These are phyloP conservation scores for Lentithecium fluviatile DNA, from an alignment of 495 filamentous ascomycete genomes.

Conservation along the genomic window DNA sequence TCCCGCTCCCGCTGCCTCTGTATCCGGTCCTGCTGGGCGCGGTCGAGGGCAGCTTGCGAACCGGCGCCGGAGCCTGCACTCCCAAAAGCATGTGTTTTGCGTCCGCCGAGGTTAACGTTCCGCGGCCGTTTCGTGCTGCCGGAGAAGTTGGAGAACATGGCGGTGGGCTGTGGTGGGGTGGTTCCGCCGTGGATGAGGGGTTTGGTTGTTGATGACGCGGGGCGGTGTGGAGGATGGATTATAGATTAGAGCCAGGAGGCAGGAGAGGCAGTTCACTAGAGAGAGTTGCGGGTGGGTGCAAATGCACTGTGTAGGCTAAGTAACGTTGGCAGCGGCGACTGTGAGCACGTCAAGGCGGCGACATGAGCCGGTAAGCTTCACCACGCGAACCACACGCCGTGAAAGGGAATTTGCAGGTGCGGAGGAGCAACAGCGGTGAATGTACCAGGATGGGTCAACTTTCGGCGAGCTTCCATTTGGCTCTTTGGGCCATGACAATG, in stretches of 20 bases:
- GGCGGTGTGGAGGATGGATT: not conserved
- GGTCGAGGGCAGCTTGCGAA: constrained; percentile 72
- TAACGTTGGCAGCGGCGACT: not conserved
- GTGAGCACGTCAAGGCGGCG: not conserved
- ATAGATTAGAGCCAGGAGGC: not conserved
- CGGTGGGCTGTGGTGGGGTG: not conserved
- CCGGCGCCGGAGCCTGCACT: constrained; percentile 49
- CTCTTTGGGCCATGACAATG: not conserved
- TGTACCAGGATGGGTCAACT: not conserved
- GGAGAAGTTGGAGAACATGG: constrained; percentile 89
- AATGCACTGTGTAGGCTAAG: not conserved
- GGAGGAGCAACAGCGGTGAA: too few species aligned
- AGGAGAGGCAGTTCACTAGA: too few species aligned
- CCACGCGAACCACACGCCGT: not conserved
- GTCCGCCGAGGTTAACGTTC: constrained; percentile 92
- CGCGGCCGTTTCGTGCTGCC: constrained; percentile 80
- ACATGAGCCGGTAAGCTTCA: not conserved
- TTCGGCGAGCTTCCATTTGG: constrained; percentile 1
- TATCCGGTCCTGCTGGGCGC: constrained; percentile 80
- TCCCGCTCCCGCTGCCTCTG: constrained; percentile 80
- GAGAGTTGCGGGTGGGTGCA: too few species aligned
- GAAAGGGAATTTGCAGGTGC: too few species aligned
- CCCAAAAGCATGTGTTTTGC: constrained; percentile 74
- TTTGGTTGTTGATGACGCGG: not conserved
- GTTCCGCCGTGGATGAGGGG: not conserved